Percentiles rank a stretch among this genome's conserved stretches.
Evolutionary conservation across 495 filamentous ascomycete species (phyloP).

Genomic region (Aspergillus funiculosus): DNA sequence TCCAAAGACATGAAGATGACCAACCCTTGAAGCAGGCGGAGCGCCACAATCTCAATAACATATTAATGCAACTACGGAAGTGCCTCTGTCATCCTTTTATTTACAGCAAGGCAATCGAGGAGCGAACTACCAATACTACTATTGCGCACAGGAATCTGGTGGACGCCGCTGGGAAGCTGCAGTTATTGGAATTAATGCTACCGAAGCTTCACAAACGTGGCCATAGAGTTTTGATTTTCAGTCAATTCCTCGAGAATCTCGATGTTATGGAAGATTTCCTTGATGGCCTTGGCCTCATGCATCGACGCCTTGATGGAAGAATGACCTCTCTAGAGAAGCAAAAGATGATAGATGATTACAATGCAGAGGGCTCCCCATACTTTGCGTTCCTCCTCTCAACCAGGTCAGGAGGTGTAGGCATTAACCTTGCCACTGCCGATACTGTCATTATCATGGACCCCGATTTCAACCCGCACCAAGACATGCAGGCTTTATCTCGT

Average conservation of each 20-base stretch:
- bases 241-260: slow-evolving; percentile 86
- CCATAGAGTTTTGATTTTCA: slow-evolving; percentile 91
- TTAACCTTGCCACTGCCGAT: slow-evolving; percentile 95
- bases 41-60: slow-evolving; percentile 77
- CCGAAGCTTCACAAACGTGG: slow-evolving; percentile 85
- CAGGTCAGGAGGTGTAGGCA: slow-evolving; percentile 90
- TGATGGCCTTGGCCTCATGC: slow-evolving; percentile 57
- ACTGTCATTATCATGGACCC: slow-evolving; percentile 98
- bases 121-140: slow-evolving; percentile 49
- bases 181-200: slow-evolving; percentile 80
- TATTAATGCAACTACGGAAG: slow-evolving; percentile 91
- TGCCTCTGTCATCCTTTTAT: slow-evolving; percentile 94
- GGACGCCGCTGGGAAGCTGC: slow-evolving; percentile 85
- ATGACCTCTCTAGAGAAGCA: slow-evolving; percentile 81
- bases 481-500: slow-evolving; percentile 89
- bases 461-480: slow-evolving; percentile 97
- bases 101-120: slow-evolving; percentile 84
- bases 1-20: slow-evolving; percentile 50
- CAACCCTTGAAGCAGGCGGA: slow-evolving; percentile 56
- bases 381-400: slow-evolving; percentile 93
- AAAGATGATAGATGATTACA: slow-evolving; percentile 87
- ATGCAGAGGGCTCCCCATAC: slow-evolving; percentile 70
- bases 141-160: slow-evolving; percentile 71
- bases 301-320: slow-evolving; percentile 80
- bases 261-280: slow-evolving; percentile 91